A percentile compares a stretch with the other conserved stretches of the same genome.
These are phyloP conservation scores for Penicillium cataractarum DNA, from an alignment of 495 filamentous ascomycete species.

Conservation along the genomic window DNA sequence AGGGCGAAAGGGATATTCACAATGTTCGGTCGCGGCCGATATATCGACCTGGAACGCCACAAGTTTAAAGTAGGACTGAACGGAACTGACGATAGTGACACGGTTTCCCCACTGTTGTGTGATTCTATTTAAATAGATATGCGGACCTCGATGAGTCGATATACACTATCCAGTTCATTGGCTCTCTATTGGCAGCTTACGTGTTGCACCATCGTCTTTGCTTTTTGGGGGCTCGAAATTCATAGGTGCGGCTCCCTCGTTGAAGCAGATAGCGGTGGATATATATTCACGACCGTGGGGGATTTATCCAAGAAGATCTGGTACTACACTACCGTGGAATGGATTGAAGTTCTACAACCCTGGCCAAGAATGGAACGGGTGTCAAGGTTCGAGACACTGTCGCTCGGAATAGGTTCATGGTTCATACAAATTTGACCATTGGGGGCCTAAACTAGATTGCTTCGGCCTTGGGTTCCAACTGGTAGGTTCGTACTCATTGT, in stretches of 20 bases:
- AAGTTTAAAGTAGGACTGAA: constrained; percentile 8
- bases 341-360: no score
- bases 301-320: no score
- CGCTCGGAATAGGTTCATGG: constrained; percentile 14
- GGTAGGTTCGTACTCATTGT: neutral
- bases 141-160: neutral
- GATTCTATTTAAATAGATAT: constrained; percentile 15
- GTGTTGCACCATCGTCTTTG: no score
- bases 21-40: neutral
- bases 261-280: no score
- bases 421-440: neutral
- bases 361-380: no score
- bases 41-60: constrained; percentile 8
- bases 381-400: constrained; percentile 26
- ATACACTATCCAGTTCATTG: neutral
- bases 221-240: no score
- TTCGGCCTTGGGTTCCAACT: neutral
- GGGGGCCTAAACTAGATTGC: constrained; percentile 1
- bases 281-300: no score
- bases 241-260: no score
- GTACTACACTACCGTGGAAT: no score
- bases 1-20: neutral
- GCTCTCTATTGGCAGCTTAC: neutral
- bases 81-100: constrained; percentile 22
- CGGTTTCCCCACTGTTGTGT: constrained; percentile 25